Conservation (phyloP, 192 early-diverging fungal genomes). For the Haplosporangium gracile region DNA sequence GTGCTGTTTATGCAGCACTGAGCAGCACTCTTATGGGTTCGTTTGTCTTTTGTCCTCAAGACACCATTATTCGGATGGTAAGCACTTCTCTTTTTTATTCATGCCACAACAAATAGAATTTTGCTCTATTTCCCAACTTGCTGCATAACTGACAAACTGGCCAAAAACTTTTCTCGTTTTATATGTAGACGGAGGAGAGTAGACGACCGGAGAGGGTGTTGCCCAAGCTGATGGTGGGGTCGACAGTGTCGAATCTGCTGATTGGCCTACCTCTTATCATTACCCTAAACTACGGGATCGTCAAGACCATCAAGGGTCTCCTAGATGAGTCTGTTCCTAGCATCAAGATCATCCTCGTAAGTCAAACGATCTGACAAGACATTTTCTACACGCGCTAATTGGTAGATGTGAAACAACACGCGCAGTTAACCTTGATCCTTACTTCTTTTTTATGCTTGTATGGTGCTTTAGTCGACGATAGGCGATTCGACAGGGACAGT, state of each 20-base stretch:
- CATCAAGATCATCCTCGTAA: constrained; percentile 38
- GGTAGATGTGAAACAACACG: not conserved
- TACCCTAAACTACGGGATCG: constrained; percentile 22
- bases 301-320: constrained; percentile 40
- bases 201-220: constrained; percentile 26
- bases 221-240: constrained; percentile 24
- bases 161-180: not conserved
- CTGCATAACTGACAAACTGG: not conserved
- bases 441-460: not conserved
- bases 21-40: constrained; percentile 46
- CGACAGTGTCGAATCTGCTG: constrained; percentile 21
- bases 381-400: not conserved
- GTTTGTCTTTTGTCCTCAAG: constrained; percentile 51
- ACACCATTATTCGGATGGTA: constrained; percentile 46
- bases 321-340: constrained; percentile 37
- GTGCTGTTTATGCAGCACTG: constrained; percentile 27
- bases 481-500: not conserved
- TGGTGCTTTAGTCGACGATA: not conserved
- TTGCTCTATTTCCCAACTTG: not conserved
- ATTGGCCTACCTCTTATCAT: constrained; percentile 34
- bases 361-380: too few species aligned
- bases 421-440: not conserved
- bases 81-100: too few species aligned
- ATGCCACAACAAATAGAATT: too few species aligned
- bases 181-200: constrained; percentile 36